Base-by-base conservation (phyloP, 192 early-diverging fungal genomes). In the Podochytrium sp. region DNA sequence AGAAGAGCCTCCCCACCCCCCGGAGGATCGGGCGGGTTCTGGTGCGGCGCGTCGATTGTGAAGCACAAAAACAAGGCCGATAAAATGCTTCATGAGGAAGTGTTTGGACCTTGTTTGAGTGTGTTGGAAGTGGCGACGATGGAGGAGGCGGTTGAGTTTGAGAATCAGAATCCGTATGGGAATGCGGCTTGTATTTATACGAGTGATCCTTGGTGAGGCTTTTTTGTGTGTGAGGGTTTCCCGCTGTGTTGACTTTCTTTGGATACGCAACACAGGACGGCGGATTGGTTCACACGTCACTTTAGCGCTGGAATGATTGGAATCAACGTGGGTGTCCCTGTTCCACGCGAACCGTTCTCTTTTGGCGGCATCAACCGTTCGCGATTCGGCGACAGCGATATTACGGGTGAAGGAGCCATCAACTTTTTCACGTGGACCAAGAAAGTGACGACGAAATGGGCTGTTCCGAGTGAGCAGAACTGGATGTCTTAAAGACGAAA, bases 401-500 rank as follows among this genome's bases (percentile, higher is more conserved):
- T 94, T 43, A 93, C 92, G 3, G 77, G 80, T 1, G 77, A 79
- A 33, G 79, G 75, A 16, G 90, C 86, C 7, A 83, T 93, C 37
- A 89, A 92, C 70, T 93, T 94, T 74, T 94, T 93, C 71, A 91
- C 91, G 25, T 81, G 78, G 61, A 80, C 83, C 40, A 84, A 85
- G 63, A 94, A 94, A 78, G 80, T 92, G 16, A 94, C 92, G 20
- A 94, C 91, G 27, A 92, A 92, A 64, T 94, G 92, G 92, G 82
- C 81, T 3, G 81, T 79, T 42, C 85, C 90, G 18, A 70, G 58
- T 16, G 89, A 90, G 41, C 30, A 40, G 2, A 64, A 51, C 38
- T 80, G 79, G 79, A 71, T 80, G 75, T 42, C 33, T 16, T 73
- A 63, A n/a, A n/a, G n/a, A n/a, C 32, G 37, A 1, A 32, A 3